Evolutionary conservation across 2,329 filamentous ascomycete genomes (phyloP), one percentile per base, ranked within the genome.

Genomic region (Scolecobasidium constrictum): DNA sequence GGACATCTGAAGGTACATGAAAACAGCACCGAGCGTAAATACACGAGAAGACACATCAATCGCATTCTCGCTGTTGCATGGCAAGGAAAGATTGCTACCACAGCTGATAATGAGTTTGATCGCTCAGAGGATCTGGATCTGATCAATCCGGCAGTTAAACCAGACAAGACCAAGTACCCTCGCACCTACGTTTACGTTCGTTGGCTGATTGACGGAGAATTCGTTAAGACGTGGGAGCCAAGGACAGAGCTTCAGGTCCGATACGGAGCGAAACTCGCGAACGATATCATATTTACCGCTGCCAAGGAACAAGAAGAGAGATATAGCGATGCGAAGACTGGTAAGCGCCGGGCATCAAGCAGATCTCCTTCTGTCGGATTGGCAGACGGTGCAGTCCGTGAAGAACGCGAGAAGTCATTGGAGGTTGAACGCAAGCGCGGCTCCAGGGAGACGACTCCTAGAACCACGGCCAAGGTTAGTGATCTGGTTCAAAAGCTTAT

Each of bases 1-100:
- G 37, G 37, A 39, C 12, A 39, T 39, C 37, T 39, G 37, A 39
- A 39, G 21, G 37, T 39, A 22, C 9, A 39, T 39, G 37, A 39
- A 39, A 39, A 39, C 37, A 39, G 37, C 37, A 39, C 37, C 9
- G 37, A 39, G 37, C 37, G 37, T 39, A 39, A 39, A 39, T 39
- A 39, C 37, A 39, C 37, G 37, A 39, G 37, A 39, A 39, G 37
- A 39, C 37, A 39, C 37, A 39, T 39, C 37, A 39, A 22, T 39
- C 37, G 37, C 37, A 39, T 39, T 39, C 37, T 39, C 37, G 37
- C 37, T 39, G 37, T 39, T 39, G 37, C 37, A 39, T 39, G 37
- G 37, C 37, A 39, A 39, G 19, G 19, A 39, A 39, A 39, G 37
- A 39, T 39, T 39, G 37, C 37, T 39, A 39, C 37, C 37, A 39